Percentiles rank a stretch among this genome's conserved stretches.
Conservation (phyloP, 768 basidiomycete genomes). For the Calocybe cyanea region DNA sequence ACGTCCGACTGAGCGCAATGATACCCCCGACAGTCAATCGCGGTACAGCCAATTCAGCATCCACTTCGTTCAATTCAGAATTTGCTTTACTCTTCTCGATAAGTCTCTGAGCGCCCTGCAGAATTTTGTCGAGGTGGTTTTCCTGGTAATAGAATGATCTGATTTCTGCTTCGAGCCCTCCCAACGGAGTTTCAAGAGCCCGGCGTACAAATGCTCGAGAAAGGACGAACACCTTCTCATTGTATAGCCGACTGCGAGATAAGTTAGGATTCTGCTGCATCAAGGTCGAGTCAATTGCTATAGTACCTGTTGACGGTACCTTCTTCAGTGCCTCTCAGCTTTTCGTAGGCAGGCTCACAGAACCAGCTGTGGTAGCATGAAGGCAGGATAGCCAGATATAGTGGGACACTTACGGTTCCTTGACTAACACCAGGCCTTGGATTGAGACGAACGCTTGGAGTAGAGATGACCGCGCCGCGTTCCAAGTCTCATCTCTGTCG, state of each 20-base stretch:
- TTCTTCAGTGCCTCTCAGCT: slow-evolving; percentile 85
- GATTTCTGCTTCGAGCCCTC: slow-evolving; percentile 70
- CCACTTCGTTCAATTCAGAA: slow-evolving; percentile 24
- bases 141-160: slow-evolving; percentile 65
- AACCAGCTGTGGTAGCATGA: slow-evolving; percentile 56
- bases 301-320: slow-evolving; percentile 79
- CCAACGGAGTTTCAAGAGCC: slow-evolving; percentile 76
- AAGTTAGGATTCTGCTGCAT: slow-evolving; percentile 5
- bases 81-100: slow-evolving; percentile 62
- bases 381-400: neutral
- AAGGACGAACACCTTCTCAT: slow-evolving; percentile 88
- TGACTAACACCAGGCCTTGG: slow-evolving; percentile 89
- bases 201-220: slow-evolving; percentile 89
- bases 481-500: slow-evolving; percentile 87
- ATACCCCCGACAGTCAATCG: slow-evolving; percentile 75
- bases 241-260: slow-evolving; percentile 81
- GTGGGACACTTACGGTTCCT: slow-evolving; percentile 69
- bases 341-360: slow-evolving; percentile 93
- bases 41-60: slow-evolving; percentile 58
- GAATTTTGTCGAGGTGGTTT: slow-evolving; percentile 64
- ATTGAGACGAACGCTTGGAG: slow-evolving; percentile 93
- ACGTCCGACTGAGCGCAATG: slow-evolving; percentile 71
- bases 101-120: slow-evolving; percentile 56
- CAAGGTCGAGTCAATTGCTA: neutral
- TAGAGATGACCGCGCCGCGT: slow-evolving; percentile 74